Conservation (phyloP, 495 filamentous ascomycete genomes). For the Staphylotrichum tortipilum region DNA sequence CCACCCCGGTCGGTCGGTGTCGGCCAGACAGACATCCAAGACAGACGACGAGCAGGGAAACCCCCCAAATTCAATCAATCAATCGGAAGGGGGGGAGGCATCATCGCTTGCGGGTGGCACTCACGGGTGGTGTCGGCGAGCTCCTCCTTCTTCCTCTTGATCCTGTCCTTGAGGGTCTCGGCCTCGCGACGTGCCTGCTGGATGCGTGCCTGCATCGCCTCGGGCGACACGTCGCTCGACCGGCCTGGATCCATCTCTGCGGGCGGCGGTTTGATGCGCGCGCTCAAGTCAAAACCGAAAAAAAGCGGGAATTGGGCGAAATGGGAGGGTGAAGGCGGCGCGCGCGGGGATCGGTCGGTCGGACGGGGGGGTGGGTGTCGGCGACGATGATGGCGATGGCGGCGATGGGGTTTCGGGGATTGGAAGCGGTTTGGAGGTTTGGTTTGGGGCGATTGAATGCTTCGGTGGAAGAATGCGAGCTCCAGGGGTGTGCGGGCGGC, state of each 20-base stretch:
- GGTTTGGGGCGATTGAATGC: slow-evolving; percentile 21
- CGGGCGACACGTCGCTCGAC: slow-evolving; percentile 50
- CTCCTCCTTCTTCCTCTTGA: slow-evolving; percentile 99
- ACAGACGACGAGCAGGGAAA: too few species aligned
- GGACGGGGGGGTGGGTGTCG: slow-evolving; percentile 7
- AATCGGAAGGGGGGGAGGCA: too few species aligned
- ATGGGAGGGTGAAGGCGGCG: too few species aligned
- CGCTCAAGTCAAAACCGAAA: slow-evolving; percentile 14
- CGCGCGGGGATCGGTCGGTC: too few species aligned
- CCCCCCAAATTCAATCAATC: too few species aligned
- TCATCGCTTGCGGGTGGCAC: too few species aligned
- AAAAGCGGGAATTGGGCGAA: slow-evolving; percentile 22
- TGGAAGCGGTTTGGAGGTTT: slow-evolving; percentile 21
- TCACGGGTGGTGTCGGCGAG: slow-evolving; percentile 93
- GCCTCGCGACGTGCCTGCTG: slow-evolving; percentile 95
- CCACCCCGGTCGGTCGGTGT: too few species aligned
- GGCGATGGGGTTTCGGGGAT: slow-evolving; percentile 21
- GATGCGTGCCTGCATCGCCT: slow-evolving; percentile 68
- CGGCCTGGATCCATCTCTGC: slow-evolving; percentile 41
- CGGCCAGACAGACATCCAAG: too few species aligned
- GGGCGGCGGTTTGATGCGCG: slow-evolving; percentile 6
- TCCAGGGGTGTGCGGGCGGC: slow-evolving; percentile 28
- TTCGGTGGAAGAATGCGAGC: slow-evolving; percentile 25
- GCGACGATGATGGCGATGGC: slow-evolving; percentile 17
- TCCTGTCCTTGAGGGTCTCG: slow-evolving; percentile 94